Evolutionary conservation across 352 stramenopile species (phyloP).

Genomic region (Globisporangium cederbergense): DNA sequence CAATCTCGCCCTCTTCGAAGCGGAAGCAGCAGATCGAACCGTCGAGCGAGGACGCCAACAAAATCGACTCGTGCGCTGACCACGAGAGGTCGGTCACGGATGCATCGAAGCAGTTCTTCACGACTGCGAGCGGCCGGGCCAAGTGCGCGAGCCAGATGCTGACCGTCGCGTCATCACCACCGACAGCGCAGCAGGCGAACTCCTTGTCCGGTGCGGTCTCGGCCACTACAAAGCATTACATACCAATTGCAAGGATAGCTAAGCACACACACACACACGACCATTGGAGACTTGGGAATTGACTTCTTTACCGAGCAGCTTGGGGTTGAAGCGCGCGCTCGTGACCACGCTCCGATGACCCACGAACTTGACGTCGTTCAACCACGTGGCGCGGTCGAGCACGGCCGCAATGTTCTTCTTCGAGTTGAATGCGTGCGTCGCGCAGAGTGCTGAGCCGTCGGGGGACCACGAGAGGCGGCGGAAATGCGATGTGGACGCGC

Average conservation of each 20-base stretch:
- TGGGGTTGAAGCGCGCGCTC: slow-evolving; percentile 78
- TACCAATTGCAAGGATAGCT: neutral
- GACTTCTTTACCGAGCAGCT: slow-evolving; percentile 46
- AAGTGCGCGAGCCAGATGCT: slow-evolving; percentile 85
- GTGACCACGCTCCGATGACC: slow-evolving; percentile 79
- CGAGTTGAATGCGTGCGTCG: slow-evolving; percentile 82
- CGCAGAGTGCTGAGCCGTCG: slow-evolving; percentile 74
- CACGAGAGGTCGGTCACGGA: slow-evolving; percentile 81
- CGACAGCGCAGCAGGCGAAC: slow-evolving; percentile 82
- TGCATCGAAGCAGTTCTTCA: slow-evolving; percentile 84
- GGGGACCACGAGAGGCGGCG: slow-evolving; percentile 82
- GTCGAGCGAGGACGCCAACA: slow-evolving; percentile 76
- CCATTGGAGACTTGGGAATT: neutral
- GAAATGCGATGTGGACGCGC: slow-evolving; percentile 80
- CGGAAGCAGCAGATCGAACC: slow-evolving; percentile 85
- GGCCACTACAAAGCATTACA: slow-evolving; percentile 31
- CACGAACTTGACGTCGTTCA: slow-evolving; percentile 85
- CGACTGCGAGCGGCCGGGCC: slow-evolving; percentile 64
- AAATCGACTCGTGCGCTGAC: slow-evolving; percentile 48
- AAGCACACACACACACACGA: neutral
- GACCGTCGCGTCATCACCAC: slow-evolving; percentile 78
- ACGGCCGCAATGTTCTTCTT: slow-evolving; percentile 86
- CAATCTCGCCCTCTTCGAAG: slow-evolving; percentile 62
- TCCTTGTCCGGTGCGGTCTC: slow-evolving; percentile 62
- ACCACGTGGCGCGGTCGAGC: slow-evolving; percentile 72